Base-by-base conservation (phyloP, 345 rosid species). In the Eucalyptus victrix region DNA sequence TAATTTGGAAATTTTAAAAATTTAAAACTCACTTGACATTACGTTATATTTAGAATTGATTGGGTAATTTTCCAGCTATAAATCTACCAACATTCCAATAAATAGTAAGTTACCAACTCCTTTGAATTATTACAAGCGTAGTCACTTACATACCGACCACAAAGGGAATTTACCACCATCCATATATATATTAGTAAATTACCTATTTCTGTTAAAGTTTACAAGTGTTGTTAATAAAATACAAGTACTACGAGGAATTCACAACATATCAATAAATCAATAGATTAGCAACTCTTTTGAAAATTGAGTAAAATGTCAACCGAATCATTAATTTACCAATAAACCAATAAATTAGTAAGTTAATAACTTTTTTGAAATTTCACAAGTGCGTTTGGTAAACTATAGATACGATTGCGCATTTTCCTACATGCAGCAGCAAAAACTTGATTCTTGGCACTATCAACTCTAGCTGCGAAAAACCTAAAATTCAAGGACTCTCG, bases 1-100 rank as follows among this genome's bases (percentile, higher is more conserved):
- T 0, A 54, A 0, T 23, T 54, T 9, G 12, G 12, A 54, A 54
- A 54, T 23, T 0, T 23, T 0, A 56, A 58, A 56, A 24, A 0
- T 50, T 58, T 11, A 58, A 10, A 0, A 58, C 3, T 11, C 37
- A 58, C 0, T 58, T 58, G 14, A 26, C 65, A 58, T 11, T 58
- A 24, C 3, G 1, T 0, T 58, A 58, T 11, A 58, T 58, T 58
- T 58, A 24, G 13, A 24, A 58, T 58, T 58, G 65, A 24, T 58
- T 58, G 0, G 0, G 12, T 58, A 9, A 58, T 58, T 58, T 58
- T 58, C 14, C 65, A 11, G 13, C 65, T 58, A 58, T 58, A 58
- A 67, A 34, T 67, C 34, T 16, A 67, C 80, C 80, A 67, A 17
- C 12, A 18, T 65, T 65, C 19, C 10, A n/a, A 65, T 17, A 32